Conservation (phyloP, 2,329 filamentous ascomycete species). For the Aspergillus fructus region DNA sequence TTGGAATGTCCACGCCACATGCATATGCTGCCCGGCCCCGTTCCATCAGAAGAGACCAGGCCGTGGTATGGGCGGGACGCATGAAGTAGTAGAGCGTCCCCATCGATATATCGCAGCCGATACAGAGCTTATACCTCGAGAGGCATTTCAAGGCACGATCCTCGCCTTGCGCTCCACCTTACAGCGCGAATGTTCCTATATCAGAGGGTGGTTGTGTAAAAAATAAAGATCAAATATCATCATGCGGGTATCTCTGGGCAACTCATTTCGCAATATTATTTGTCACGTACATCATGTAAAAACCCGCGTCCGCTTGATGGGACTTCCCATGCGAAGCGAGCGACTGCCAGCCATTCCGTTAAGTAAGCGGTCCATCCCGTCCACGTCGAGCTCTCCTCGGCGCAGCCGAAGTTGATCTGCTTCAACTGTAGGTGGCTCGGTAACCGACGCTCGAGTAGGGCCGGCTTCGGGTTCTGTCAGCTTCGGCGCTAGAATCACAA, state of each 20-base stretch:
- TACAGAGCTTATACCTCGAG: constrained; percentile 50
- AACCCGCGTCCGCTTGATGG: constrained; percentile 37
- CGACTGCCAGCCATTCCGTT: constrained; percentile 41
- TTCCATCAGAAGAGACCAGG: not conserved
- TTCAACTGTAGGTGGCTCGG: constrained; percentile 23
- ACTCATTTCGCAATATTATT: constrained; percentile 12
- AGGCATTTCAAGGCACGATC: constrained; percentile 50
- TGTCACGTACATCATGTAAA: constrained; percentile 28
- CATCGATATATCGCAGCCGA: constrained; percentile 52
- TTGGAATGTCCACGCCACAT: constrained; percentile 10
- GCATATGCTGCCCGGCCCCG: constrained; percentile 3
- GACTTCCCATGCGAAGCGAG: constrained; percentile 35
- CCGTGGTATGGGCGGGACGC: constrained; percentile 9
- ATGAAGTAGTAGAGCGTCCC: not conserved
- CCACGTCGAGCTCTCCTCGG: constrained; percentile 46
- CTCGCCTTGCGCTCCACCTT: constrained; percentile 56
- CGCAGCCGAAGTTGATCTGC: constrained; percentile 43
- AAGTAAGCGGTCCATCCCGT: constrained; percentile 49
- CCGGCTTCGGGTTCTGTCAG: constrained; percentile 27
- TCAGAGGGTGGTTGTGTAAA: constrained; percentile 7
- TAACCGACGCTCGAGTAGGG: constrained; percentile 13
- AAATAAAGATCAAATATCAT: constrained; percentile 10
- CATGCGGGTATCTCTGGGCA: constrained; percentile 29
- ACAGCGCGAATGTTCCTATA: constrained; percentile 42
- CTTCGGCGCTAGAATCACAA: constrained; percentile 37